phyloP scores from a whole-genome alignment of 768 basidiomycete genomes.

The Mycena pura region DNA sequence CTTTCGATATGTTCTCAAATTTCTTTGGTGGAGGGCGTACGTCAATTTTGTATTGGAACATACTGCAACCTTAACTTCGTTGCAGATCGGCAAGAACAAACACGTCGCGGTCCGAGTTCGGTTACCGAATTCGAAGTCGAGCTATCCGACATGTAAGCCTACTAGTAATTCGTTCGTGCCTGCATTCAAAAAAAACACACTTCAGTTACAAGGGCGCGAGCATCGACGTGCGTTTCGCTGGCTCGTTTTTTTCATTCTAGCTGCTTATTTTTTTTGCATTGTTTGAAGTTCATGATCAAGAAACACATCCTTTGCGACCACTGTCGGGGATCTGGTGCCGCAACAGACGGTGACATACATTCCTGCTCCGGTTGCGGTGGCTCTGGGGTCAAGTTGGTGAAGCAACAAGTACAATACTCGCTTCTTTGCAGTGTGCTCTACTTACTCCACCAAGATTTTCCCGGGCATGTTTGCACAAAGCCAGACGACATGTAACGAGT shows the following conservation, averaged over 20 bases:
- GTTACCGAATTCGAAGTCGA: conserved; percentile 86
- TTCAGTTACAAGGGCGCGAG: conserved; percentile 81
- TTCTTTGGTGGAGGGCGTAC: conserved; percentile 89
- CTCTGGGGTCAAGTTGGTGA: conserved; percentile 80
- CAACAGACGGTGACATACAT: conserved; percentile 87
- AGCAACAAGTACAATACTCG: conserved; percentile 71
- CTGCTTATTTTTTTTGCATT: conserved; percentile 16
- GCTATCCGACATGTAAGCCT: conserved; percentile 79
- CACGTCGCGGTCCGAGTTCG: conserved; percentile 76
- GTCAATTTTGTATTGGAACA: conserved; percentile 33
- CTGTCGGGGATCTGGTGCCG: conserved; percentile 94
- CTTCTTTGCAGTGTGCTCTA: background rate
- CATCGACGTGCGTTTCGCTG: conserved; percentile 73
- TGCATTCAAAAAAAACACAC: conserved; percentile 15
- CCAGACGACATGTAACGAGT: conserved; percentile 83
- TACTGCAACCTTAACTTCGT: background rate
- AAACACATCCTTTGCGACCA: conserved; percentile 95
- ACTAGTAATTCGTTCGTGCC: background rate
- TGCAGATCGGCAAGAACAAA: conserved; percentile 63
- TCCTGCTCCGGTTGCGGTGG: conserved; percentile 87
- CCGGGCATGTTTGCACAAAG: conserved; percentile 95
- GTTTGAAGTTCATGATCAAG: conserved; percentile 83
- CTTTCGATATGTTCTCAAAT: conserved; percentile 92
- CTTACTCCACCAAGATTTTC: conserved; percentile 63
- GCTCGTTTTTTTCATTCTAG: conserved; percentile 27